Base-by-base conservation (phyloP, 2,329 filamentous ascomycete species). In the Cryphonectria carpinicola region DNA sequence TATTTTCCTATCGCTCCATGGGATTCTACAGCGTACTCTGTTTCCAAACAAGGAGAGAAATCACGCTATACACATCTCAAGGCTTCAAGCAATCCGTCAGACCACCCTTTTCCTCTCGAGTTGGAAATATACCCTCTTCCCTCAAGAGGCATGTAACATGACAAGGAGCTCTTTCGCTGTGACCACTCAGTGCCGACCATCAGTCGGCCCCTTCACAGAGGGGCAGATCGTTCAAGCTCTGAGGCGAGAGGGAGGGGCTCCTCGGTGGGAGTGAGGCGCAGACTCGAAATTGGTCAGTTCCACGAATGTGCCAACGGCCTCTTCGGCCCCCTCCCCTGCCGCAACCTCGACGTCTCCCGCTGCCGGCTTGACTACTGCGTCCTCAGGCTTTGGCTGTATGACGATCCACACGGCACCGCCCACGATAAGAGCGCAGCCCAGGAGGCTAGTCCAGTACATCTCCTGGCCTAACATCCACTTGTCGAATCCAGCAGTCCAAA, bases 371-470 rank as follows among this genome's bases (percentile, higher is more conserved):
- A 76, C 76, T 14, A 76, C 76, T 14, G 76, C 72, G 32, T 74
- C 80, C 69, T 76, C 73, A 39, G 77, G 72, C 71, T 80, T 81
- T 76, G 84, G 87, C 68, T 82, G 77, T 49, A 87, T 73, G 4
- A 85, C 82, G 0, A 84, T 85, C 74, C 84, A 86, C 11, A 88
- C 76, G 2, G 86, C 86, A 67, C 85, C 85, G 1, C 86, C 85
- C 10, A 88, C 78, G 58, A 89, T 87, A 58, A 88, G 76, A 5
- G 81, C 83, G 68, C 86, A 87, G 4, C 87, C 87, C 3, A 81
- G 77, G 8, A 87, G 77, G 70, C 86, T 88, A 75, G 82, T 77
- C 70, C 83, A 75, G 19, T 82, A 81, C 85, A 88, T 87, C 28
- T 76, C 77, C 65, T 86, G 82, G 1, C 84, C 85, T 76, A 88